phyloP scores from a whole-genome alignment of 1,284 basidiomycete genomes.

The Chalciporus sp. region DNA sequence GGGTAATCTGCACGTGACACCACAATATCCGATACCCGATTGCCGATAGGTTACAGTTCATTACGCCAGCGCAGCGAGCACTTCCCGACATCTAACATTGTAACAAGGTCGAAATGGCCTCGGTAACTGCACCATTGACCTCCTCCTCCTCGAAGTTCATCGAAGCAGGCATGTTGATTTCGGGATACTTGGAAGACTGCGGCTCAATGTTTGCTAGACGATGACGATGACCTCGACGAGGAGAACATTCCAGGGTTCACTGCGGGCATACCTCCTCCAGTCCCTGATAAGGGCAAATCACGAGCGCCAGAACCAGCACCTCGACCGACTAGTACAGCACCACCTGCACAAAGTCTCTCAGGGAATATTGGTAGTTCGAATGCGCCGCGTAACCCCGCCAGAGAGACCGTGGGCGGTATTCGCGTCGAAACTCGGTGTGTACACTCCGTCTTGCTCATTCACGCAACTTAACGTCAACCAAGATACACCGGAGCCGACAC shows the following conservation, averaged over 20 bases:
- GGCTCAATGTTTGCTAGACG: slow-evolving; percentile 35
- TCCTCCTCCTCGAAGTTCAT: slow-evolving; percentile 71
- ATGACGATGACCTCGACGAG: slow-evolving; percentile 81
- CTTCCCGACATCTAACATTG: background rate
- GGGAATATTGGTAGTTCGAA: slow-evolving; percentile 72
- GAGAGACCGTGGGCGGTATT: slow-evolving; percentile 79
- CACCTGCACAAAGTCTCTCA: slow-evolving; percentile 48
- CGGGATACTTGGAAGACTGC: background rate
- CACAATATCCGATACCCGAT: slow-evolving; percentile 5
- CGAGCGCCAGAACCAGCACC: slow-evolving; percentile 63
- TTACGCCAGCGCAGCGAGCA: background rate
- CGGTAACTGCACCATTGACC: slow-evolving; percentile 50
- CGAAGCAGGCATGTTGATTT: slow-evolving; percentile 55
- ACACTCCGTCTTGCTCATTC: background rate
- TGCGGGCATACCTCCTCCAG: slow-evolving; percentile 47
- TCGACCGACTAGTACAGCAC: slow-evolving; percentile 39
- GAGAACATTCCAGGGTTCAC: slow-evolving; percentile 77
- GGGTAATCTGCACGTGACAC: slow-evolving; percentile 25
- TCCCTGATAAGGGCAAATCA: slow-evolving; percentile 66
- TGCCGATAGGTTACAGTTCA: no score
- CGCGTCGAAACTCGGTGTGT: slow-evolving; percentile 82
- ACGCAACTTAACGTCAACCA: background rate
- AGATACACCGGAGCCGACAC: slow-evolving; percentile 84
- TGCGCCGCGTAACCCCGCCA: slow-evolving; percentile 42
- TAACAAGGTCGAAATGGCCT: slow-evolving; percentile 20